phyloP scores from a whole-genome alignment of 2,329 filamentous ascomycete species.

The Ceratocystis cubensis region DNA sequence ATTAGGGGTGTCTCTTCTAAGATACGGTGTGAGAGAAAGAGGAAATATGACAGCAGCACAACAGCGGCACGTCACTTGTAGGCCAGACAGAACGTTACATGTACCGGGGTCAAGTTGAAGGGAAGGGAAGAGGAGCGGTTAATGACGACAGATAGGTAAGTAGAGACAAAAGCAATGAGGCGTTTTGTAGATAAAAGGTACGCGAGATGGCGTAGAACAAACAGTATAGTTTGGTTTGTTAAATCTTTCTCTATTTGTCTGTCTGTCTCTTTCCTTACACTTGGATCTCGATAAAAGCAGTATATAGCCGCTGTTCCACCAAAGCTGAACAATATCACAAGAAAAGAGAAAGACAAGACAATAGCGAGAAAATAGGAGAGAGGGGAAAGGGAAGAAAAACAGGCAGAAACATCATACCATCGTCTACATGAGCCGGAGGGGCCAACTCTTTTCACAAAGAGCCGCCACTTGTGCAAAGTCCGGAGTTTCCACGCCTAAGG shows the following conservation, averaged over 20 bases:
- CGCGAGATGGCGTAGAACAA: neutral
- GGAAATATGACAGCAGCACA: neutral
- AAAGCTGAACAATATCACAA: neutral
- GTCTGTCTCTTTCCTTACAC: no score
- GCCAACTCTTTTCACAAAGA: slow-evolving; percentile 19
- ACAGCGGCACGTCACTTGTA: neutral
- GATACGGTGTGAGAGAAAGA: neutral
- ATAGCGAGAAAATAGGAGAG: neutral
- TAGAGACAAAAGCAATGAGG: neutral
- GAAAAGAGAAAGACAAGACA: neutral
- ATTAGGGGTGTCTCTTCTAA: neutral
- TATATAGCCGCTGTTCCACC: neutral
- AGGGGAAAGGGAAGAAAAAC: neutral
- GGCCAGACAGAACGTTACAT: neutral
- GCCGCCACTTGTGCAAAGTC: slow-evolving; percentile 7
- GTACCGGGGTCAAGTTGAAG: neutral
- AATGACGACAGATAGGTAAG: no score
- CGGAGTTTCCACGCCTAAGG: neutral
- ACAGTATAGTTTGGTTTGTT: no score
- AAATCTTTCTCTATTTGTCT: no score
- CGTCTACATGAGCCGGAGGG: slow-evolving; percentile 19
- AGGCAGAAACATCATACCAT: slow-evolving; percentile 20
- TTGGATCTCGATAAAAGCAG: neutral
- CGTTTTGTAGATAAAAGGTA: neutral
- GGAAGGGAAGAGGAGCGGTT: neutral